A percentile compares a stretch with the other conserved stretches of the same genome.
phyloP scores from a whole-genome alignment of 495 filamentous ascomycete species.

The Hypomontagnella monticulosa region DNA sequence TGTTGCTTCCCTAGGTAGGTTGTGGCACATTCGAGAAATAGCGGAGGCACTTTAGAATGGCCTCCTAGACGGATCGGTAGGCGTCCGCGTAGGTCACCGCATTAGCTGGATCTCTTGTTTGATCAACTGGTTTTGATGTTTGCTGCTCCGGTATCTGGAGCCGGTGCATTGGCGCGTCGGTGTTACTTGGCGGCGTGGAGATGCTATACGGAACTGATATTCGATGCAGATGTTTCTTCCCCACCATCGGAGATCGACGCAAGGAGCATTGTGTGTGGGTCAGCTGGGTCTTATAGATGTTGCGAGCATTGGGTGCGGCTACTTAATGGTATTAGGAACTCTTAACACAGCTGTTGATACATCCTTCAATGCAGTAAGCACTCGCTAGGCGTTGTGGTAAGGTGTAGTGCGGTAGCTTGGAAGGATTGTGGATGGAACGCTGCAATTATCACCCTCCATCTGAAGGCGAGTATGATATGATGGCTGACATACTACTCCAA shows the following conservation, averaged over 20 bases:
- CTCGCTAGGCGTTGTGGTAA: slow-evolving; percentile 23
- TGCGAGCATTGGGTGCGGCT: not conserved
- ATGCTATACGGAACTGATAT: too few relatives aligned
- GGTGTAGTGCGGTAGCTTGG: slow-evolving; percentile 24
- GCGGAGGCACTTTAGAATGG: not conserved
- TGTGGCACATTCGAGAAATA: not conserved
- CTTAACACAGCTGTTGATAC: slow-evolving; percentile 9
- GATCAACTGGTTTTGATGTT: slow-evolving; percentile 5
- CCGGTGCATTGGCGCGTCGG: too few relatives aligned
- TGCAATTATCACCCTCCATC: slow-evolving; percentile 22
- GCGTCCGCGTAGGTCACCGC: slow-evolving; percentile 28
- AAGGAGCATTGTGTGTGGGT: slow-evolving; percentile 25
- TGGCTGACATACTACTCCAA: not conserved
- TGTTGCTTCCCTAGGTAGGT: not conserved
- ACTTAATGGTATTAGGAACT: not conserved
- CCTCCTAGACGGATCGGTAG: slow-evolving; percentile 31
- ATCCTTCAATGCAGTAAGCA: slow-evolving; percentile 30
- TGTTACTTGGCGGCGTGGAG: too few relatives aligned
- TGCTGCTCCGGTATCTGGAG: not conserved
- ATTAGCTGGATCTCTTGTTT: slow-evolving; percentile 3
- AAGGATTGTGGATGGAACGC: slow-evolving; percentile 37
- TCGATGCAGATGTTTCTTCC: too few relatives aligned
- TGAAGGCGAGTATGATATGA: slow-evolving; percentile 17
- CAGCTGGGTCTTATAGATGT: slow-evolving; percentile 6
- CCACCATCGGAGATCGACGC: slow-evolving; percentile 14